Conservation (phyloP, 768 basidiomycete species). For the Solioccasus polychromus region DNA sequence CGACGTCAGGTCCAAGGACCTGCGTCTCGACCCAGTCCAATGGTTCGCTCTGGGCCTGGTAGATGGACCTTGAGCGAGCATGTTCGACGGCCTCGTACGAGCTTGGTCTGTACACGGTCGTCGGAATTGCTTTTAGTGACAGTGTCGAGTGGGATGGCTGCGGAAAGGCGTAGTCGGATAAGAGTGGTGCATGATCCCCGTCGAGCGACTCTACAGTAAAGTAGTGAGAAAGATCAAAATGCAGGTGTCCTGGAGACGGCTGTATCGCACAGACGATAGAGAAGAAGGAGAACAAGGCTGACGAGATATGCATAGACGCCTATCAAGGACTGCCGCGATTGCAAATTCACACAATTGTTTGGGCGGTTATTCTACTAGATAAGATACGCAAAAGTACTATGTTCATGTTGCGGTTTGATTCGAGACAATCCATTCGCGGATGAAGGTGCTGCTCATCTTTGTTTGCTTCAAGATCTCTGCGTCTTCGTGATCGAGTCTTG, state of each 20-base stretch:
- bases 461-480: constrained; percentile 64
- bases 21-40: constrained; percentile 68
- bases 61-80: constrained; percentile 52
- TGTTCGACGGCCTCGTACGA: constrained; percentile 49
- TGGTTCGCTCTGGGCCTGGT: constrained; percentile 44
- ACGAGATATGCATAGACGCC: constrained; percentile 12
- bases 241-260: constrained; percentile 6
- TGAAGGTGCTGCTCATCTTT: constrained; percentile 95
- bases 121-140: constrained; percentile 42
- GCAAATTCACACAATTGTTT: too few species aligned
- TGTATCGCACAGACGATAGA: constrained; percentile 2
- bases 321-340: too few species aligned
- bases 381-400: constrained; percentile 9
- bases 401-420: too few species aligned
- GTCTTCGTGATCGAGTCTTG: constrained; percentile 62
- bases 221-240: constrained; percentile 24
- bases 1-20: constrained; percentile 72
- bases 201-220: constrained; percentile 3
- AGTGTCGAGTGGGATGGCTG: constrained; percentile 8
- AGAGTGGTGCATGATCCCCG: neutral
- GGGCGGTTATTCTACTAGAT: neutral
- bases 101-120: constrained; percentile 58
- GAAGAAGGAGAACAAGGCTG: constrained; percentile 2
- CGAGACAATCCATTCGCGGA: constrained; percentile 81
- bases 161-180: constrained; percentile 9